phyloP scores from a whole-genome alignment of 2,329 filamentous ascomycete species.

The Zymoseptoria brevis region DNA sequence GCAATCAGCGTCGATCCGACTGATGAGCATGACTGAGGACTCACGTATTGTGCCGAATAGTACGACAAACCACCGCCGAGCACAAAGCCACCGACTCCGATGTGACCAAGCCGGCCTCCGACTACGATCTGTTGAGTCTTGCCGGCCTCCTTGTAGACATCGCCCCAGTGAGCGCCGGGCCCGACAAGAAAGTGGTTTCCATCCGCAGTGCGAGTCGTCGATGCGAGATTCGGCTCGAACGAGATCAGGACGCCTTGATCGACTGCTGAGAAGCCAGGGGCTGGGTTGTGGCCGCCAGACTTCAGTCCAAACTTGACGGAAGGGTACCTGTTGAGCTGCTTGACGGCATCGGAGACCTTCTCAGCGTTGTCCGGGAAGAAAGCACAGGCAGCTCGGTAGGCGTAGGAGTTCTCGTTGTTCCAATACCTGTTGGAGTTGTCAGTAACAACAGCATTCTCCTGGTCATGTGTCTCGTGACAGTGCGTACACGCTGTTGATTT shows the following conservation, averaged over 20 bases:
- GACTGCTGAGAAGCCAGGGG: constrained; percentile 40
- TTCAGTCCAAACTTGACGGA: constrained; percentile 49
- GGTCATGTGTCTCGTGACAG: too few species aligned
- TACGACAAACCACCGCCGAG: constrained; percentile 16
- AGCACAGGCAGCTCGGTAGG: constrained; percentile 15
- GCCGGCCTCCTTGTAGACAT: constrained; percentile 15
- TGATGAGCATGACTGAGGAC: not conserved
- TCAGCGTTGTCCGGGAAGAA: constrained; percentile 41
- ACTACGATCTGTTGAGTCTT: constrained; percentile 14
- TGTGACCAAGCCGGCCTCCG: constrained; percentile 11
- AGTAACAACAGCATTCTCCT: too few species aligned
- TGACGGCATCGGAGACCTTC: constrained; percentile 48
- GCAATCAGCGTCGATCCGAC: too few species aligned
- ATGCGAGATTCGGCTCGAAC: constrained; percentile 36
- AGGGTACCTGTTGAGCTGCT: constrained; percentile 39
- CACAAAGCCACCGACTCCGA: constrained; percentile 12
- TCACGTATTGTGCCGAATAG: constrained; percentile 13
- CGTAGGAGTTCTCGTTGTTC: constrained; percentile 18
- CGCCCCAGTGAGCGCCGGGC: constrained; percentile 15
- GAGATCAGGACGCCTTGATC: constrained; percentile 38
- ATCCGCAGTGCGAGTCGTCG: constrained; percentile 28
- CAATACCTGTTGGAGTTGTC: constrained; percentile 8
- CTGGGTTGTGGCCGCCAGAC: constrained; percentile 43
- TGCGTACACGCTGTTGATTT: constrained; percentile 11
- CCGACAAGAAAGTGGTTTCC: constrained; percentile 14